phyloP scores from a whole-genome alignment of 495 filamentous ascomycete genomes.

The Astrothelium macrocarpum region DNA sequence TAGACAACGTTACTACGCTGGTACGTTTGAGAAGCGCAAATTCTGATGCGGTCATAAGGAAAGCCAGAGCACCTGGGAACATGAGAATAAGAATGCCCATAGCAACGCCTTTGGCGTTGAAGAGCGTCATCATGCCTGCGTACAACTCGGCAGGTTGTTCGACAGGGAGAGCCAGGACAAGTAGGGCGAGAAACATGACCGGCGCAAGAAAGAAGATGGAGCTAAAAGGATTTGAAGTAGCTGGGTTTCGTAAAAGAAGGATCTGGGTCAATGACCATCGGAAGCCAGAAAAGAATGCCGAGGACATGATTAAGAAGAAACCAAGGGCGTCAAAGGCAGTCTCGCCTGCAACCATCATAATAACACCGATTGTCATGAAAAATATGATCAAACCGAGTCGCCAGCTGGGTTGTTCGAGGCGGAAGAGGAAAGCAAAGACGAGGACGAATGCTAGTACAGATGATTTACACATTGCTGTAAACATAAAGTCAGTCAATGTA shows the following conservation, averaged over 20 bases:
- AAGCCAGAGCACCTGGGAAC: conserved; percentile 86
- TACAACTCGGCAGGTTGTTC: conserved; percentile 65
- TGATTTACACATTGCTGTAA: conserved; percentile 93
- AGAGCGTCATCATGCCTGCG: conserved; percentile 51
- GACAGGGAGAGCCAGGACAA: conserved; percentile 71
- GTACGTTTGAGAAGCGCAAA: conserved; percentile 93
- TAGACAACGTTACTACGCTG: conserved; percentile 88
- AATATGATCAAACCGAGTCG: conserved; percentile 77
- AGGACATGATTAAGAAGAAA: conserved; percentile 83
- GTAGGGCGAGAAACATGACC: conserved; percentile 82
- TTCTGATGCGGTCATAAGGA: conserved; percentile 92
- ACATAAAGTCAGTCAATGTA: neutral
- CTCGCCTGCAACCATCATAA: conserved; percentile 99
- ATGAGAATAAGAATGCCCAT: conserved; percentile 55
- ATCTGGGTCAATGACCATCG: conserved; percentile 97
- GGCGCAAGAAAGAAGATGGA: conserved; percentile 95
- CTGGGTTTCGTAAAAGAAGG: conserved; percentile 84
- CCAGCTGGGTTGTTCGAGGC: conserved; percentile 78
- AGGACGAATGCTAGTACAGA: conserved; percentile 92
- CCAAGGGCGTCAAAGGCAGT: conserved; percentile 82
- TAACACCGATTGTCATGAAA: conserved; percentile 87
- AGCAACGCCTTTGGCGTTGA: conserved; percentile 53
- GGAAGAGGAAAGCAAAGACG: conserved; percentile 89
- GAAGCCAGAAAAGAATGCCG: conserved; percentile 92
- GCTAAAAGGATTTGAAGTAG: conserved; percentile 92